Conservation (phyloP, 2,329 filamentous ascomycete genomes). For the Alternaria tenuissima region DNA sequence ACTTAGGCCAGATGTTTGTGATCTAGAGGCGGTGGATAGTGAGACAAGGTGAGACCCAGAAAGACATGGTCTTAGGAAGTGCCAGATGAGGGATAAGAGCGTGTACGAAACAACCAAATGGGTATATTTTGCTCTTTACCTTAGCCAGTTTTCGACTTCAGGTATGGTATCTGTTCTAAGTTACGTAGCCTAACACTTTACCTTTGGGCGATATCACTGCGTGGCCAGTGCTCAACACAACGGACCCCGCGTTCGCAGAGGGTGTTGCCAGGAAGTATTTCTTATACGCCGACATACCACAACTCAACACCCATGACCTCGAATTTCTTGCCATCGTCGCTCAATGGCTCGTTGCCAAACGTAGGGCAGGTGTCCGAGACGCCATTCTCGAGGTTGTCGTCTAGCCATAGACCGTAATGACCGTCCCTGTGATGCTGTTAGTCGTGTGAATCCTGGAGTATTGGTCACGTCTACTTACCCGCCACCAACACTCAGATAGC, state of each 20-base stretch:
- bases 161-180: not conserved
- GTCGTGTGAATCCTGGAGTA: not conserved
- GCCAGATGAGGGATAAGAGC: not conserved
- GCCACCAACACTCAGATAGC: constrained; percentile 86
- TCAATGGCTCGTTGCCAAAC: constrained; percentile 93
- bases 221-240: not conserved
- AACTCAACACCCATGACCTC: constrained; percentile 89
- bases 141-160: not conserved
- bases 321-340: constrained; percentile 92
- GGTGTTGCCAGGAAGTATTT: too few relatives aligned
- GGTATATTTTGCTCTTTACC: not conserved
- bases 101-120: not conserved
- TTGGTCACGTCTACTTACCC: constrained; percentile 57
- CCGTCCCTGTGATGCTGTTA: constrained; percentile 66
- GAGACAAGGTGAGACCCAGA: not conserved
- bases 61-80: not conserved
- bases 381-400: constrained; percentile 83
- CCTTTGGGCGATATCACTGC: not conserved
- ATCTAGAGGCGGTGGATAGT: not conserved
- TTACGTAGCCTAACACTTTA: not conserved
- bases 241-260: not conserved
- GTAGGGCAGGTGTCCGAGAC: constrained; percentile 86
- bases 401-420: constrained; percentile 92
- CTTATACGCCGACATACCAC: constrained; percentile 78
- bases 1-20: not conserved